These are phyloP conservation scores for Nicotiana obtusifolia DNA, from an alignment of 257 asterid species.

Conservation along the genomic window DNA sequence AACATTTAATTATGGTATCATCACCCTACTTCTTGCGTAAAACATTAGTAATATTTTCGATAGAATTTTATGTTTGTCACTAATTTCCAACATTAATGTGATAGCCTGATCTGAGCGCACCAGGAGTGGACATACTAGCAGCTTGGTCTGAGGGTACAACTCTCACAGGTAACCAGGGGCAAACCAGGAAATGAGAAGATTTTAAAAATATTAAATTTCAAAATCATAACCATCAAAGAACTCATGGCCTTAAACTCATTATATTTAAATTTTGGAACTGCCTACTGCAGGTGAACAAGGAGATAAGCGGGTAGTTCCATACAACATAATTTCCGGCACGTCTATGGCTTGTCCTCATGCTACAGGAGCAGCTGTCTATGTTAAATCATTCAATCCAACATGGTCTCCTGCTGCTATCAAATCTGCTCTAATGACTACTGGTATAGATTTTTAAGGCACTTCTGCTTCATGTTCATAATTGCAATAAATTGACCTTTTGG, in stretches of 20 bases:
- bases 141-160: constrained; percentile 57
- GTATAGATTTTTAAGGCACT: constrained; percentile 16
- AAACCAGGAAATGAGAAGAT: too few relatives aligned
- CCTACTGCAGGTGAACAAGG: constrained; percentile 17
- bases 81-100: background rate
- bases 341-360: constrained; percentile 82
- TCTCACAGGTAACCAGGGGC: constrained; percentile 22
- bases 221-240: too few relatives aligned
- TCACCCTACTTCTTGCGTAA: background rate
- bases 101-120: constrained; percentile 70
- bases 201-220: too few relatives aligned
- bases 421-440: constrained; percentile 68
- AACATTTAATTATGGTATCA: background rate
- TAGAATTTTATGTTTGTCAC: background rate
- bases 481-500: too few relatives aligned
- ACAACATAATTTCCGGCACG: constrained; percentile 55
- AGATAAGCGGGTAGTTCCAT: constrained; percentile 38
- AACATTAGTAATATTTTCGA: background rate
- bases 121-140: constrained; percentile 64
- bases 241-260: too few relatives aligned
- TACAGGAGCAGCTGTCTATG: constrained; percentile 59
- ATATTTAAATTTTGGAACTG: too few relatives aligned
- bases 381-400: constrained; percentile 53
- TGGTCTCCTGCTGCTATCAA: constrained; percentile 74
- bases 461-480: too few relatives aligned